Base-by-base conservation (phyloP, 805 yeast genomes). In the Wickerhamiella allomyrinae region DNA sequence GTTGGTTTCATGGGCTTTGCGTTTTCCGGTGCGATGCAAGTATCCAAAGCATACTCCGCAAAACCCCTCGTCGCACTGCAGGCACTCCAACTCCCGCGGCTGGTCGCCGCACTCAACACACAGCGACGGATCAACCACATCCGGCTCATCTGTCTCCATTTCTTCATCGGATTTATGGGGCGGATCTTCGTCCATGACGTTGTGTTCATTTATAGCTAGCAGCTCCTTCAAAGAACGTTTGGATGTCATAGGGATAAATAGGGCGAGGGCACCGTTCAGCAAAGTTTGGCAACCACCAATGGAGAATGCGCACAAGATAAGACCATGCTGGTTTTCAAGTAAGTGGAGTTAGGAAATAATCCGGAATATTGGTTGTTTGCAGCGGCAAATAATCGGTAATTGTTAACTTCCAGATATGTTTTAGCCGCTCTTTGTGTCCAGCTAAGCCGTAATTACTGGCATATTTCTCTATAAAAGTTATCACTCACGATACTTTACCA, bases 51-150 rank as follows among this genome's bases (percentile, higher is more conserved):
- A 81, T 3, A 78, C 82, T 23, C 69, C 66, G 58, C 91, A 80
- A 51, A 77, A 80, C 13, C 65, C 65, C 51, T 80, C 89, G 33
- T 70, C 73, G 59, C 91, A 80, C 43, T 67, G 68, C 24, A 60
- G 54, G 57, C 91, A 80, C 29, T 63, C 57, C n/a, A 76, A 57
- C 49, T 77, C 83, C 3, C 72, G 63, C 17, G 82, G 78, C 75
- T 77, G 82, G 54, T 79, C 84, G 29, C 71, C 71, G 57, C 91
- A 80, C 49, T 80, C 89, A 14, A 75, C 67, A 57, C 91, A 81
- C 34, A 70, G 59, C 9, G 58, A 37, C 24, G 39, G 39, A 20
- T 44, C 44, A n/a, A n/a, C 34, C 5, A 9, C 39, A 4, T 13
- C 14, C n/a, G 20, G 27, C 13, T 39, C 24, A 8, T 20, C 42